Conservation (phyloP, 139 green algal species). For the Astrephomene gubernaculifera region DNA sequence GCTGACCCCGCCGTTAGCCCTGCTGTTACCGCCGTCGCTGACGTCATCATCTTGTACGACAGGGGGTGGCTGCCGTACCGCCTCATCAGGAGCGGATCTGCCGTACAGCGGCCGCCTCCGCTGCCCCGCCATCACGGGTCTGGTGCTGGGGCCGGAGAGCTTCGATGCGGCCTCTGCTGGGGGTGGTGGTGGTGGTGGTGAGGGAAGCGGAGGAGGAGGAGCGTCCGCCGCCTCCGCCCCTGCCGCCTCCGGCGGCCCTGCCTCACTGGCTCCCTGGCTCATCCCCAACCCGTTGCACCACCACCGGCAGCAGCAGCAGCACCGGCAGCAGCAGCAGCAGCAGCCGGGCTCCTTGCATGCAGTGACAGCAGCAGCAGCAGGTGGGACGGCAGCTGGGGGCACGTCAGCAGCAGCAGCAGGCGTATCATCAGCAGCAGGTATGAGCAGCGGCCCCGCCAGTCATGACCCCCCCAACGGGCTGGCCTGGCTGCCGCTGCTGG, state of each 20-base stretch:
- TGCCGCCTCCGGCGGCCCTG: background rate
- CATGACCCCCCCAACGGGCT: background rate
- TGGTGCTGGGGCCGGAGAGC: constrained; percentile 30
- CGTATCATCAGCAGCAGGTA: background rate
- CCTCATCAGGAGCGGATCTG: too few relatives aligned
- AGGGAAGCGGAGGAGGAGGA: too few relatives aligned
- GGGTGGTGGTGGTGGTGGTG: background rate
- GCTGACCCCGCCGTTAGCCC: background rate
- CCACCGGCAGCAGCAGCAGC: background rate
- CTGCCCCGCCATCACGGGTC: background rate
- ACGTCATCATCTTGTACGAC: background rate
- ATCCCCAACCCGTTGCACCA: constrained; percentile 2
- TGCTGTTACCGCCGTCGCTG: background rate
- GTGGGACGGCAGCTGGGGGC: background rate
- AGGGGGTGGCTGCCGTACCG: background rate
- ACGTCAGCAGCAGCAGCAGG: background rate
- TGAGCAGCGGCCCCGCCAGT: background rate
- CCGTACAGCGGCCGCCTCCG: too few relatives aligned
- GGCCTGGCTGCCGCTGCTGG: background rate
- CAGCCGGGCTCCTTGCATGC: background rate
- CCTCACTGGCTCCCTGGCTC: background rate
- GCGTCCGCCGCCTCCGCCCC: background rate
- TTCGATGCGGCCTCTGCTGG: background rate
- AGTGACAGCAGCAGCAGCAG: background rate
- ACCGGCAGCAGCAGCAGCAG: background rate